Percentiles rank a stretch among this genome's conserved stretches.
These are phyloP conservation scores for Pontederia crassipes DNA, from an alignment of 176 grass and related monocot species.

Conservation along the genomic window DNA sequence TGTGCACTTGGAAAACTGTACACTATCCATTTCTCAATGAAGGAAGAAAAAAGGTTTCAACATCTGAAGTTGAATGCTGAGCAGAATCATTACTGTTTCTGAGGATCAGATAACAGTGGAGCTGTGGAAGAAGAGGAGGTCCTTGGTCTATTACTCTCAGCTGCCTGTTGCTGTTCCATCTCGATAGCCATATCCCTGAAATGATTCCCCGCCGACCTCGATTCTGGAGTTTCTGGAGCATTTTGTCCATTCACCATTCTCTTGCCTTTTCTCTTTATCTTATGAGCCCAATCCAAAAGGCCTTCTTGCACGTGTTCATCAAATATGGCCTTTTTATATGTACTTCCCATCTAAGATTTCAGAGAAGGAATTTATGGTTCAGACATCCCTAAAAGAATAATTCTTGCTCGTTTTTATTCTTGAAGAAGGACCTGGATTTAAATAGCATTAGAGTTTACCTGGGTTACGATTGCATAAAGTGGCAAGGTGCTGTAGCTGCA, in stretches of 20 bases:
- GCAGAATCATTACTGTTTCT: too few species aligned
- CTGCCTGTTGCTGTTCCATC: too few species aligned
- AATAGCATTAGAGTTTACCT: constrained; percentile 29
- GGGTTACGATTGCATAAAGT: constrained; percentile 73
- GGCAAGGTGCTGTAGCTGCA: constrained; percentile 71
- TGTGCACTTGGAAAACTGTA: too few species aligned
- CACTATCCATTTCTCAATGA: too few species aligned
- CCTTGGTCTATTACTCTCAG: too few species aligned
- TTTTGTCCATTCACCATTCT: neutral
- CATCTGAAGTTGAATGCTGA: too few species aligned
- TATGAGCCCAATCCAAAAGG: constrained; percentile 43
- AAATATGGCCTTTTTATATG: constrained; percentile 70
- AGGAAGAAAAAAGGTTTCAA: too few species aligned
- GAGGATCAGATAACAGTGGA: too few species aligned
- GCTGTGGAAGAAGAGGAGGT: too few species aligned
- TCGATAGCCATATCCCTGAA: too few species aligned
- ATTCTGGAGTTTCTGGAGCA: neutral
- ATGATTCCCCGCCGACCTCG: too few species aligned
- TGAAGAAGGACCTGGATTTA: neutral
- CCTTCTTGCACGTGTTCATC: constrained; percentile 46
- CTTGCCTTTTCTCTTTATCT: constrained; percentile 21
- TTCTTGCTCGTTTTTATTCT: neutral
- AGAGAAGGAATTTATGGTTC: neutral
- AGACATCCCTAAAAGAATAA: neutral
- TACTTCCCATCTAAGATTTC: constrained; percentile 59